These are phyloP conservation scores for Penicillium polonicum DNA, from an alignment of 2,329 filamentous ascomycete genomes.

Conservation along the genomic window DNA sequence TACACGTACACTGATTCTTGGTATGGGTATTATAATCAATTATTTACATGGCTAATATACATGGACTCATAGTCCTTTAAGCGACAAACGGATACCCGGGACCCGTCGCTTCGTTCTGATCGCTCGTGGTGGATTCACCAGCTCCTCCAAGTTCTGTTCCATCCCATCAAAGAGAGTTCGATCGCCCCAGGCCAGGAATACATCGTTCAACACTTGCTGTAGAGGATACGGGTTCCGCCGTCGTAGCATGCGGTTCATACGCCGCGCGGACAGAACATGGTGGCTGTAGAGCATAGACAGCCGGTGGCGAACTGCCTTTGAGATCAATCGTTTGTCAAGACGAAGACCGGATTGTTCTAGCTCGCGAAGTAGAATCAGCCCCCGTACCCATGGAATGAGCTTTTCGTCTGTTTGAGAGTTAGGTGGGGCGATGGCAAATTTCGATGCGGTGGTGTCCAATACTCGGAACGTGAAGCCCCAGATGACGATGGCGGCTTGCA, in stretches of 20 bases:
- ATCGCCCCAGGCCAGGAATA: conserved; percentile 37
- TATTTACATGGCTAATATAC: conserved; percentile 13
- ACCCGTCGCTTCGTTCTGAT: conserved; percentile 10
- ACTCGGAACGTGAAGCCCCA: conserved; percentile 49
- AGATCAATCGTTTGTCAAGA: conserved; percentile 31
- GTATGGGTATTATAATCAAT: conserved; percentile 8
- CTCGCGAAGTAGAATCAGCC: conserved; percentile 41
- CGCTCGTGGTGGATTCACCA: conserved; percentile 27
- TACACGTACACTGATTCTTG: not conserved
- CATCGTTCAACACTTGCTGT: conserved; percentile 33
- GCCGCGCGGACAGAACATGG: conserved; percentile 30
- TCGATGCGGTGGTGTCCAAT: conserved; percentile 18
- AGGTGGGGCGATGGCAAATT: conserved; percentile 22
- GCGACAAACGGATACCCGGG: conserved; percentile 8
- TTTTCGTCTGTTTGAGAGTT: conserved; percentile 13
- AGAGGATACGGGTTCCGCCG: conserved; percentile 36
- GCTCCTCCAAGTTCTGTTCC: conserved; percentile 21
- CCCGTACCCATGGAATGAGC: conserved; percentile 42
- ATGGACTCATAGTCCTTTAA: conserved; percentile 9
- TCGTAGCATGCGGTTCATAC: conserved; percentile 38
- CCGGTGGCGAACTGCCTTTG: conserved; percentile 36
- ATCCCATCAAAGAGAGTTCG: conserved; percentile 29
- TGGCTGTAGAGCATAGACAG: conserved; percentile 39
- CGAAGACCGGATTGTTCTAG: conserved; percentile 38
- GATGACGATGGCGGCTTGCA: conserved; percentile 50